These are phyloP conservation scores for Camellia lanceoleosa DNA, from an alignment of 148 eudicot species.

Conservation along the genomic window DNA sequence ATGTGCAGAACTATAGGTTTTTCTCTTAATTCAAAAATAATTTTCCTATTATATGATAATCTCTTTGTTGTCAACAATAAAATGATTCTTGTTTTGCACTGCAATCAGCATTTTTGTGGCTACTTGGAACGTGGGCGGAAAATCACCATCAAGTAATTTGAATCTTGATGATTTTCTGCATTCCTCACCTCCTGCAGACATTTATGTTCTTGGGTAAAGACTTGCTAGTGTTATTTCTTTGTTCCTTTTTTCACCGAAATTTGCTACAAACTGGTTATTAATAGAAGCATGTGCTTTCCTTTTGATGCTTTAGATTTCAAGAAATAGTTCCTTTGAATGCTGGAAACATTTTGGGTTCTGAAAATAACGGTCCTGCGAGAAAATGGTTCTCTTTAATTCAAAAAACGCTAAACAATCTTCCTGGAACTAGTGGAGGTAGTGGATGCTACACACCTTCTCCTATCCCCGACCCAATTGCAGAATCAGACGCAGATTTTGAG, in stretches of 20 bases:
- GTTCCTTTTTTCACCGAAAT: not conserved
- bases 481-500: constrained; percentile 87
- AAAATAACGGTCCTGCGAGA: constrained; percentile 93
- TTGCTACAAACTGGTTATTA: not conserved
- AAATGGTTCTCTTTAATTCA: constrained; percentile 72
- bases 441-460: constrained; percentile 90
- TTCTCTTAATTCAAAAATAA: constrained; percentile 12
- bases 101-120: constrained; percentile 74
- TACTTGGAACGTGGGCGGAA: constrained; percentile 98
- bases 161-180: constrained; percentile 92
- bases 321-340: constrained; percentile 93
- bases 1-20: constrained; percentile 93
- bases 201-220: constrained; percentile 92
- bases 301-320: constrained; percentile 62
- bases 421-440: constrained; percentile 68
- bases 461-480: constrained; percentile 74
- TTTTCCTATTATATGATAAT: not conserved
- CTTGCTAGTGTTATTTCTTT: not conserved
- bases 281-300: not conserved
- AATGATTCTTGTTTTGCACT: constrained; percentile 3
- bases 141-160: constrained; percentile 76
- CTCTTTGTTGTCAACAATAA: not conserved
- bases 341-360: constrained; percentile 85
- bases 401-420: constrained; percentile 74
- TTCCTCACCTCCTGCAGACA: constrained; percentile 90